phyloP scores from a whole-genome alignment of 2,329 filamentous ascomycete genomes.

The Aureobasidium sp. region DNA sequence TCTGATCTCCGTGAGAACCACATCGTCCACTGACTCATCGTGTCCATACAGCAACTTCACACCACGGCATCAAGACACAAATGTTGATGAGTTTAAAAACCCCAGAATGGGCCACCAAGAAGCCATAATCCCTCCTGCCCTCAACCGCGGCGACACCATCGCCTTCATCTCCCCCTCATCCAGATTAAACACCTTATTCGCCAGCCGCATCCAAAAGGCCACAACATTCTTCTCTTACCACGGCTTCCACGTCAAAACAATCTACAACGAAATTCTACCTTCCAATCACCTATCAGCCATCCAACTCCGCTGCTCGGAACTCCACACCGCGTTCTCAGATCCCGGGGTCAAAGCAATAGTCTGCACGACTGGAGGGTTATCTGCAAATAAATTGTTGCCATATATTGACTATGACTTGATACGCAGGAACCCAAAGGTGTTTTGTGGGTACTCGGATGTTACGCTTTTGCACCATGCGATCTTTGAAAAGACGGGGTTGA shows the following conservation, averaged over 20 bases:
- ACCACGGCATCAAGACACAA: neutral
- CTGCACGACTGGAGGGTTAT: constrained; percentile 24
- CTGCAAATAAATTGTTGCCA: constrained; percentile 25
- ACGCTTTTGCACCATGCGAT: constrained; percentile 26
- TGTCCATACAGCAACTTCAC: neutral
- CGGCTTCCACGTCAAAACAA: constrained; percentile 21
- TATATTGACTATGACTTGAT: constrained; percentile 27
- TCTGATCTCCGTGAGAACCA: neutral
- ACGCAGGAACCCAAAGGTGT: constrained; percentile 27
- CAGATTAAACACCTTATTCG: constrained; percentile 24
- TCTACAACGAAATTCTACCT: constrained; percentile 17
- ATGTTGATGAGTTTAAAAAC: neutral
- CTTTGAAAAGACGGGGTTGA: constrained; percentile 19
- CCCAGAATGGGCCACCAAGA: neutral
- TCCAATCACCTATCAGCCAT: constrained; percentile 4
- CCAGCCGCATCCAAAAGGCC: constrained; percentile 19
- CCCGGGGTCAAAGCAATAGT: constrained; percentile 23
- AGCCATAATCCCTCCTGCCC: neutral
- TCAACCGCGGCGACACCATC: constrained; percentile 24
- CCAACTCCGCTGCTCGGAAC: constrained; percentile 19
- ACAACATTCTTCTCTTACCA: constrained; percentile 15
- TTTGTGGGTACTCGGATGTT: constrained; percentile 28
- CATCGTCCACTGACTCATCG: neutral
- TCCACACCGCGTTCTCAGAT: constrained; percentile 25
- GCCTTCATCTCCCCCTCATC: constrained; percentile 28